Base-by-base conservation (phyloP, 768 basidiomycete species). In the Podaxis sp. region DNA sequence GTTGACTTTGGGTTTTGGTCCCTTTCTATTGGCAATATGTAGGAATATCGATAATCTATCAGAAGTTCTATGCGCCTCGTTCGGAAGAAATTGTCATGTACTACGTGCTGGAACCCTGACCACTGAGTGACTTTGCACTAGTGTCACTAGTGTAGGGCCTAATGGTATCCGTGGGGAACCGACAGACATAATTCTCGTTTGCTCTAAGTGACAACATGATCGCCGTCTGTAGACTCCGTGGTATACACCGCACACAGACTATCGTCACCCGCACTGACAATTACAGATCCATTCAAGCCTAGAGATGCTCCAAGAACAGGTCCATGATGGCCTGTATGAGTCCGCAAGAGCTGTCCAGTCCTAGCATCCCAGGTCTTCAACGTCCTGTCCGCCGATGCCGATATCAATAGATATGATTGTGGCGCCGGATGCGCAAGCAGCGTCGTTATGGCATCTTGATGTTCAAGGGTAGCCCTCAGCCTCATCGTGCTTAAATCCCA, bases 401-500 rank as follows among this genome's bases (percentile, higher is more conserved):
- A 91, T 17, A 96, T 85, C 27, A 99, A 74, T 25, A 96, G 77
- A 69, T 96, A 84, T 1, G 85, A 76, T 68, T 89, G 87, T 2
- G 94, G 90, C 25, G 85, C 69, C 0, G 94, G 93, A 64, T 91
- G 90, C 8, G 84, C 79, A 17, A 91, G 78, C 4, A 98, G 76
- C 0, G 83, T 85, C 11, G 96, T 98, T 55, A 98, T 85, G 2
- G 94, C 88, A 70, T 97, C 94, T 73, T 87, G 79, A 69, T 98
- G 96, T 65, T 89, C 80, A 5, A 97, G 77, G 13, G 91, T 94
- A 17, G 89, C 82, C 60, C 97, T 84, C 56, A 95, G 72, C 64
- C 91, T 82, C 82, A 93, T 93, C 25, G 93, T 96, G 55, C 82
- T 82, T 47, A 96, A 80, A 76, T 99, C 97, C 95, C 96, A 99